Evolutionary conservation across 192 early-diverging fungal species (phyloP), one percentile per base, ranked within the genome.

Genomic region (Coemansia sp.): DNA sequence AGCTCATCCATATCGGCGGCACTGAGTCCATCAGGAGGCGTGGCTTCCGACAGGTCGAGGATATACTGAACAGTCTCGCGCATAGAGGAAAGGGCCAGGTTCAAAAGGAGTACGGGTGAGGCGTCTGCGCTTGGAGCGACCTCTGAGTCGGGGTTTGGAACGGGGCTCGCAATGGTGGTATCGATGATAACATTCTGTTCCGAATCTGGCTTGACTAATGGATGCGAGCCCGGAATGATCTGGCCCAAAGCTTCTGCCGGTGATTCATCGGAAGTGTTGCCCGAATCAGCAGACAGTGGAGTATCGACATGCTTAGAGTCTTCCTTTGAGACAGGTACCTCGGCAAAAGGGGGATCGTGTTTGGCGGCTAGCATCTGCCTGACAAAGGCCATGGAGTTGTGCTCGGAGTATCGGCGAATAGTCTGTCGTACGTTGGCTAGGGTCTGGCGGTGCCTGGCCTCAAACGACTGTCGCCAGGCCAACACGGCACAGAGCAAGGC

Each of bases 401-500:
- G 73, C 39, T 79, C 78, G 1, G 50, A 66, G 24, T 81, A 86
- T 29, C 70, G 82, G 20, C 39, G 53, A 27, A 84, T 83, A 27
- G 83, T 70, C 41, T 83, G 78, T 5, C 40, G 29, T 7, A 85
- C 70, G 3, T 83, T 57, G 38, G 77, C 81, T 9, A 68, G 33
- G 9, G 76, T 60, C 44, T 80, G 75, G 38, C 73, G 78, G 16
- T 74, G 78, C 40, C 80, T 86, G 49, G 71, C 74, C 34, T 76
- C 65, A 46, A 76, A 79, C 10, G 64, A 43, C 29, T 76, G 81
- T 5, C 74, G 63, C 93, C 93, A 94, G 0, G 89, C 90, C 34
- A 95, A 73, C 0, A 85, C 75, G 1, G 92, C 86, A 65, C 91
- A 92, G 20, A 95, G 70, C 33, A 95, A 64, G 0, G 90, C 89